phyloP scores from a whole-genome alignment of 2,329 filamentous ascomycete genomes.

The Cercospora sesami region DNA sequence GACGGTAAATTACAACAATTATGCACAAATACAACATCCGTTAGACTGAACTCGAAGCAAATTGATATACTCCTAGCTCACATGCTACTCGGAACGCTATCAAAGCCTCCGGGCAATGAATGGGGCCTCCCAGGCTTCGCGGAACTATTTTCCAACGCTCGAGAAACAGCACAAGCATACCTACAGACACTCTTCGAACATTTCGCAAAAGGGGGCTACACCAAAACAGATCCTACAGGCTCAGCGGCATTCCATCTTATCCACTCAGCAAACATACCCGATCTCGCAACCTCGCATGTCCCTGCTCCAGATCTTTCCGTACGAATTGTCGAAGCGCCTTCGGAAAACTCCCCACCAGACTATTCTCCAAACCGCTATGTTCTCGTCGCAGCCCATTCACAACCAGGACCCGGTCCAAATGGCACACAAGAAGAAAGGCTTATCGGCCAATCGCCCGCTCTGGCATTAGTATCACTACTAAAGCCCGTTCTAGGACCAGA shows the following conservation, averaged over 20 bases:
- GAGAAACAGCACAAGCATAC: constrained; percentile 13
- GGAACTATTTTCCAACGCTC: constrained; percentile 3
- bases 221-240: not conserved
- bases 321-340: constrained; percentile 10
- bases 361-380: not conserved
- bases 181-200: constrained; percentile 15
- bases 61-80: constrained; percentile 10
- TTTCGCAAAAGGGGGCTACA: constrained; percentile 16
- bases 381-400: constrained; percentile 16
- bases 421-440: constrained; percentile 22
- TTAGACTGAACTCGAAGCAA: not conserved
- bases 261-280: not conserved
- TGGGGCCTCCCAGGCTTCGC: constrained; percentile 19
- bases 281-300: not conserved
- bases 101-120: constrained; percentile 11
- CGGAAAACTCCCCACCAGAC: constrained; percentile 1
- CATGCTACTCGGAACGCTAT: constrained; percentile 20
- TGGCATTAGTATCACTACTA: constrained; percentile 12
- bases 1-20: constrained; percentile 4
- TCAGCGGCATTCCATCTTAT: not conserved
- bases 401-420: constrained; percentile 19
- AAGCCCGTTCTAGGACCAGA: constrained; percentile 7
- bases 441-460: constrained; percentile 19
- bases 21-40: not conserved
- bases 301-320: not conserved